Evolutionary conservation across 495 filamentous ascomycete genomes (phyloP).

Genomic region (Daldinia vernicosa): DNA sequence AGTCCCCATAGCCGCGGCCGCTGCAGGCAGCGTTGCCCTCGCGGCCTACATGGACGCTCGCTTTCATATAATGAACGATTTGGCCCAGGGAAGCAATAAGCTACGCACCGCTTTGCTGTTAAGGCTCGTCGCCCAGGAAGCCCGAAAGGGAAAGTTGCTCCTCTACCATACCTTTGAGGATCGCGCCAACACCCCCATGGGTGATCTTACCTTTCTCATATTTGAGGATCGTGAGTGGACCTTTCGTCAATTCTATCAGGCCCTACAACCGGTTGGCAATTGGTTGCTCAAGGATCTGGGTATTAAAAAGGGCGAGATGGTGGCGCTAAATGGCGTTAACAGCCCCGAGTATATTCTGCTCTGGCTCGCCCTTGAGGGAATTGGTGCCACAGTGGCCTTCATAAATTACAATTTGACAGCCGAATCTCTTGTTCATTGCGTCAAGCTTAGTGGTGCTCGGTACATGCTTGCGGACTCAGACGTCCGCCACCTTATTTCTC

Average conservation of each 20-base stretch:
- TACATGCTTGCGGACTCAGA: constrained; percentile 47
- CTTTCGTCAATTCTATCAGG: constrained; percentile 45
- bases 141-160: constrained; percentile 35
- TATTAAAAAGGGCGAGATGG: constrained; percentile 50
- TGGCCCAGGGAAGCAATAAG: constrained; percentile 22
- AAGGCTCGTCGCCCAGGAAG: constrained; percentile 20
- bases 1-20: constrained; percentile 29
- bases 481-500: constrained; percentile 44
- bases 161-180: constrained; percentile 48
- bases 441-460: constrained; percentile 46
- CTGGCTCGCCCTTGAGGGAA: constrained; percentile 58
- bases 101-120: neutral
- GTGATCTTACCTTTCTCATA: constrained; percentile 46
- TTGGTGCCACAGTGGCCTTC: constrained; percentile 55
- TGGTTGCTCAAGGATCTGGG: constrained; percentile 54
- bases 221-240: constrained; percentile 52
- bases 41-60: constrained; percentile 32
- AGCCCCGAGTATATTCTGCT: constrained; percentile 52
- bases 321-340: constrained; percentile 51
- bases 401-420: constrained; percentile 55
- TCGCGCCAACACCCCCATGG: constrained; percentile 36
- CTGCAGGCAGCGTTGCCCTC: constrained; percentile 25
- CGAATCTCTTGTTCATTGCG: constrained; percentile 46
- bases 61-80: constrained; percentile 48
- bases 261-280: constrained; percentile 47